Conservation (phyloP, 1,139 yeast species). For the Nadsonia starkeyi-henricii region DNA sequence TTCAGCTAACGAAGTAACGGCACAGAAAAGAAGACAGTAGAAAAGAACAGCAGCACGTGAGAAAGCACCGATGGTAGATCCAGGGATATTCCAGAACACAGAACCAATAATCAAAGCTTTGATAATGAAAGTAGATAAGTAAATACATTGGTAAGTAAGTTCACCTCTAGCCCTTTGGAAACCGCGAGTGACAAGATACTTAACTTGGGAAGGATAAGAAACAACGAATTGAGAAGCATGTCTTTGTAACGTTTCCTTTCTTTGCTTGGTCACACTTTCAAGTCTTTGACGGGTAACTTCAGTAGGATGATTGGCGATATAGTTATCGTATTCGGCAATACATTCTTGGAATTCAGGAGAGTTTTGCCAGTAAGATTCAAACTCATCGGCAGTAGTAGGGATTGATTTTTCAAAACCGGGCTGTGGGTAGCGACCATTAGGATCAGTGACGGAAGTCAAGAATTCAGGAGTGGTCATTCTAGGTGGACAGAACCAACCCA, state of each 20-base stretch:
- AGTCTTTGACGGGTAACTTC: conserved; percentile 31
- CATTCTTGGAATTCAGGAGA: conserved; percentile 31
- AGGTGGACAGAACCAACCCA: conserved; percentile 49
- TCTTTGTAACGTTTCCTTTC: conserved; percentile 33
- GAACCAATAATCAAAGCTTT: conserved; percentile 45
- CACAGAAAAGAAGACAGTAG: conserved; percentile 43
- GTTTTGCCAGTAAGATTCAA: conserved; percentile 41
- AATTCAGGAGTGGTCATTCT: conserved; percentile 57
- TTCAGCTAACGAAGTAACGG: conserved; percentile 45
- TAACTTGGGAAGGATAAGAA: conserved; percentile 34
- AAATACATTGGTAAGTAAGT: conserved; percentile 36
- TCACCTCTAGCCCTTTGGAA: conserved; percentile 45
- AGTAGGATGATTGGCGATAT: conserved; percentile 25
- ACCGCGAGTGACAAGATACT: conserved; percentile 33
- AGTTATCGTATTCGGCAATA: conserved; percentile 29
- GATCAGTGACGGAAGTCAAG: conserved; percentile 53
- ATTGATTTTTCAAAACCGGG: conserved; percentile 40
- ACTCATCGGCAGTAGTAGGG: conserved; percentile 44
- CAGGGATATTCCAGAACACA: conserved; percentile 37
- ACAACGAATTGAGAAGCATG: conserved; percentile 33
- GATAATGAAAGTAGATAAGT: conserved; percentile 34
- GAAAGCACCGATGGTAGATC: conserved; percentile 38
- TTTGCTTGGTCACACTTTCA: conserved; percentile 28
- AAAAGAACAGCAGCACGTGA: conserved; percentile 45
- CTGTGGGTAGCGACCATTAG: conserved; percentile 32